Conservation (phyloP, 2,329 filamentous ascomycete genomes). For the Sarocladiaceae sp. region DNA sequence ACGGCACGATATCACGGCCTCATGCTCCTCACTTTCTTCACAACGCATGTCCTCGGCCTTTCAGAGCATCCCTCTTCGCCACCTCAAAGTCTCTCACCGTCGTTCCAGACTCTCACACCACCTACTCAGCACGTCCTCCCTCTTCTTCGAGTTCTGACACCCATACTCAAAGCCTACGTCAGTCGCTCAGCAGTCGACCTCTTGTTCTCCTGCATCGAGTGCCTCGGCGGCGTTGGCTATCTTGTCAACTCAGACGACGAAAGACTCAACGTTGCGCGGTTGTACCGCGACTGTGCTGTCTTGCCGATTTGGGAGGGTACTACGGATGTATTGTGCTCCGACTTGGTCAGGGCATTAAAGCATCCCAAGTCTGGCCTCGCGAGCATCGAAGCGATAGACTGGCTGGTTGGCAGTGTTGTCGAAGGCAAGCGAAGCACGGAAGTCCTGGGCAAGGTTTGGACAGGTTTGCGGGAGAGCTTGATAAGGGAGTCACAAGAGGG, state of each 20-base stretch:
- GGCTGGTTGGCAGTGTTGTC: constrained; percentile 28
- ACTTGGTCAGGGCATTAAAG: constrained; percentile 43
- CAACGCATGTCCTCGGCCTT: constrained; percentile 49
- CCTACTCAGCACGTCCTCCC: constrained; percentile 27
- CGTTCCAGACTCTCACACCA: constrained; percentile 27
- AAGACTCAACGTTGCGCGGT: constrained; percentile 60
- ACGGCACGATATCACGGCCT: constrained; percentile 52
- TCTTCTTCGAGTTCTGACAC: constrained; percentile 54
- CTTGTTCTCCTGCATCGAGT: constrained; percentile 57
- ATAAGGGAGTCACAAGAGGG: constrained; percentile 28
- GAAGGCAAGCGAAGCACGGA: constrained; percentile 21
- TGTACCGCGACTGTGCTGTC: constrained; percentile 62
- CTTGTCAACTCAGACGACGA: constrained; percentile 57
- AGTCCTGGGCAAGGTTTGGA: constrained; percentile 34
- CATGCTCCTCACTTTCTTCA: constrained; percentile 52
- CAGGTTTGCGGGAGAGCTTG: constrained; percentile 30
- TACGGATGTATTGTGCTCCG: constrained; percentile 62
- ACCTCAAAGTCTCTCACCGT: constrained; percentile 12
- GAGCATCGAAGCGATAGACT: constrained; percentile 38
- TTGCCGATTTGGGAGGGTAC: constrained; percentile 70
- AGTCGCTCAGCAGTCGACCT: constrained; percentile 46
- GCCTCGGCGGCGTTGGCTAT: constrained; percentile 63
- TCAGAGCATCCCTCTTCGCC: constrained; percentile 38
- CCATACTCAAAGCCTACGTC: constrained; percentile 55
- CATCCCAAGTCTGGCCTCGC: constrained; percentile 33